phyloP scores from a whole-genome alignment of 805 yeast genomes.

The Saturnispora mendoncae region DNA sequence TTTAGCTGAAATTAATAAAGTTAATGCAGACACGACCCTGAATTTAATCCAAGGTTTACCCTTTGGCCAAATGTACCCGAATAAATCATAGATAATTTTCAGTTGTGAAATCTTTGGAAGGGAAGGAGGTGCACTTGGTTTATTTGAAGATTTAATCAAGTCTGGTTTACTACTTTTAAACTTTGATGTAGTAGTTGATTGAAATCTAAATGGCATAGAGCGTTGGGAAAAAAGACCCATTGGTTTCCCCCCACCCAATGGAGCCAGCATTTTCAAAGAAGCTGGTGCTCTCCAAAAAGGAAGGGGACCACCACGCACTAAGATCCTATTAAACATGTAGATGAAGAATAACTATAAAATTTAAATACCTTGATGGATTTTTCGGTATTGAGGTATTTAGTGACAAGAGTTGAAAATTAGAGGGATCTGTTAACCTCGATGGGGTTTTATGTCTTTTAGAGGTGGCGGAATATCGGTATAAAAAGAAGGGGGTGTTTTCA shows the following conservation, averaged over 20 bases:
- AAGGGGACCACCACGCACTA: no score
- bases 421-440: background rate
- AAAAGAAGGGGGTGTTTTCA: no score
- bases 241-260: no score
- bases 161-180: conserved; percentile 12
- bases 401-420: background rate
- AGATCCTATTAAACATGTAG: no score
- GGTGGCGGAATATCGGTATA: no score
- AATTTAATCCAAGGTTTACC: conserved; percentile 54
- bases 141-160: conserved; percentile 13
- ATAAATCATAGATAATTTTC: conserved; percentile 52
- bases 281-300: no score
- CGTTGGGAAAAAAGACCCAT: no score
- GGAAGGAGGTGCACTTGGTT: conserved; percentile 12
- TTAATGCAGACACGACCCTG: conserved; percentile 69
- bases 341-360: background rate
- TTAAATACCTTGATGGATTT: background rate
- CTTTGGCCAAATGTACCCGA: conserved; percentile 76
- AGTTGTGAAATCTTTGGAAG: conserved; percentile 32
- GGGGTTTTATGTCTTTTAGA: no score
- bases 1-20: conserved; percentile 71
- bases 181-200: background rate
- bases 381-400: conserved; percentile 1
- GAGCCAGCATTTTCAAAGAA: no score
- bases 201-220: background rate